Evolutionary conservation across 1,284 basidiomycete species (phyloP).

Genomic region (Cryptococcus floricola): DNA sequence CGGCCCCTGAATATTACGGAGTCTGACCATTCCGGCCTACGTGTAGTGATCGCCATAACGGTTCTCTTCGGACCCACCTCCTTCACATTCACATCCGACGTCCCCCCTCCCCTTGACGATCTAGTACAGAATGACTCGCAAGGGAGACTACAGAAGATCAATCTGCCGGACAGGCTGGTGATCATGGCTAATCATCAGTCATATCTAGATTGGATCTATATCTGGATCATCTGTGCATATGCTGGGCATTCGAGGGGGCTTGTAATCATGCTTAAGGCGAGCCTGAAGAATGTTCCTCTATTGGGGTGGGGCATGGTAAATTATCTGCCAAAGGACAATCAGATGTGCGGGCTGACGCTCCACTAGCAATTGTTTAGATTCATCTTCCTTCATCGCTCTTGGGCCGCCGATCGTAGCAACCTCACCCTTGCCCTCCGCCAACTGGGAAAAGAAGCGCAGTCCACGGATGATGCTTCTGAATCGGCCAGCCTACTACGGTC

Average conservation of each 20-base stretch:
- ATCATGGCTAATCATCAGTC: conserved; percentile 80
- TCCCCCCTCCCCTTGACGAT: conserved; percentile 26
- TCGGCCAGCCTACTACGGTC: conserved; percentile 1
- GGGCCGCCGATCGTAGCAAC: conserved; percentile 71
- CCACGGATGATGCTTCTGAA: conserved; percentile 51
- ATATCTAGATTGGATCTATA: conserved; percentile 82
- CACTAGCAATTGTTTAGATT: conserved; percentile 78
- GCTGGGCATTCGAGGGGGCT: conserved; percentile 62
- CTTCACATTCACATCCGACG: conserved; percentile 60
- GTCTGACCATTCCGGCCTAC: background rate
- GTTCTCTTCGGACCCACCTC: conserved; percentile 79
- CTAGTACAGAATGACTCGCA: conserved; percentile 55
- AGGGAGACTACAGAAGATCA: conserved; percentile 61
- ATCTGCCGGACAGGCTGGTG: conserved; percentile 71
- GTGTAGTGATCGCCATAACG: conserved; percentile 47
- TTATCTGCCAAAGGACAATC: background rate
- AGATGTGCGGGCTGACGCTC: background rate
- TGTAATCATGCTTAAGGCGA: conserved; percentile 85
- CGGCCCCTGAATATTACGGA: background rate
- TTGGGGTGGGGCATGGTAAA: conserved; percentile 71
- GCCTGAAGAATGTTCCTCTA: conserved; percentile 79
- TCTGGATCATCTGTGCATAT: conserved; percentile 81
- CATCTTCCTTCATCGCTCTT: conserved; percentile 80
- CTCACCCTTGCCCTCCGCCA: conserved; percentile 49
- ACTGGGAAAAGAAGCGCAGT: conserved; percentile 55